Percentiles rank a stretch among this genome's conserved stretches.
Conservation (phyloP, 148 eudicot genomes). For the Linanthus parryae region DNA sequence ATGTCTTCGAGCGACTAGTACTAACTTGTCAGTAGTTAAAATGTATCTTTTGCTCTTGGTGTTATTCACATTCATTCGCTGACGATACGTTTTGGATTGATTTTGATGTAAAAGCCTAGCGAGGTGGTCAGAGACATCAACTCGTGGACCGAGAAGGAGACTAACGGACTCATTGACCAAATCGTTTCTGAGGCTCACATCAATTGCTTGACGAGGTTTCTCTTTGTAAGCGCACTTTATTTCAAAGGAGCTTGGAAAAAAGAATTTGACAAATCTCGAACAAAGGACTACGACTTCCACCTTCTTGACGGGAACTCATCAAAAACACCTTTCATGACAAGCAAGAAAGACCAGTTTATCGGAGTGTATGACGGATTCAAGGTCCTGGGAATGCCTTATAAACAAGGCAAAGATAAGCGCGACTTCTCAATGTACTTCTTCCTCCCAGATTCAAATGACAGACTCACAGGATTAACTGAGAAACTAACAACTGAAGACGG, state of each 20-base stretch:
- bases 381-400: slow-evolving; percentile 65
- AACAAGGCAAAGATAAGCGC: slow-evolving; percentile 70
- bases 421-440: slow-evolving; percentile 71
- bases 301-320: slow-evolving; percentile 54
- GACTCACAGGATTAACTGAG: slow-evolving; percentile 46
- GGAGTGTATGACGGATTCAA: slow-evolving; percentile 53
- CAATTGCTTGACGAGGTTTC: slow-evolving; percentile 54
- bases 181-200: slow-evolving; percentile 73
- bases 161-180: slow-evolving; percentile 74
- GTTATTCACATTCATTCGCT: too few relatives aligned
- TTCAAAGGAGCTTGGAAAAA: slow-evolving; percentile 82
- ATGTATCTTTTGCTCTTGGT: slow-evolving; percentile 8
- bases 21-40: too few relatives aligned
- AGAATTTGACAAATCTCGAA: slow-evolving; percentile 53
- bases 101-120: slow-evolving; percentile 43
- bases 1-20: too few relatives aligned
- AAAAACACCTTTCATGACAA: slow-evolving; percentile 83
- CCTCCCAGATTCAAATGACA: slow-evolving; percentile 73
- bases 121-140: slow-evolving; percentile 66
- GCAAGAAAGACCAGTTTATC: slow-evolving; percentile 55
- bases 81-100: too few relatives aligned
- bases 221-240: slow-evolving; percentile 79
- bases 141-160: slow-evolving; percentile 74
- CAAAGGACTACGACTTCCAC: slow-evolving; percentile 63
- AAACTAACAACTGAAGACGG: slow-evolving; percentile 46